Percentiles rank a stretch among this genome's conserved stretches.
Conservation (phyloP, 306 rosid genomes). For the Calophaca sinica region DNA sequence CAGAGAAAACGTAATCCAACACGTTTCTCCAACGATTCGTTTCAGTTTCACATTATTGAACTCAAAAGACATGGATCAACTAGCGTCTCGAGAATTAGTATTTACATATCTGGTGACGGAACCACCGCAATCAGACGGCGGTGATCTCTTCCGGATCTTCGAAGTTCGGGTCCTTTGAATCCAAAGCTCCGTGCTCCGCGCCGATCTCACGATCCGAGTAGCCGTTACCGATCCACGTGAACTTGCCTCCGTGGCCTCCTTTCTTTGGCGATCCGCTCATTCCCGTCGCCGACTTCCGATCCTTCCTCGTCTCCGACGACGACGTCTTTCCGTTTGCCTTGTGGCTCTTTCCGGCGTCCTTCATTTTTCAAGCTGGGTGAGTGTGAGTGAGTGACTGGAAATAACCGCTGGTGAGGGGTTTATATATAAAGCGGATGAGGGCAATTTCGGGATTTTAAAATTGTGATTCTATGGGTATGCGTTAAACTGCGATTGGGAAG, state of each 20-base stretch:
- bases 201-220: slow-evolving; percentile 64
- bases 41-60: neutral
- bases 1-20: no score
- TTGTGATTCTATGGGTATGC: slow-evolving; percentile 29
- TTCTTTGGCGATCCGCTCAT: slow-evolving; percentile 93
- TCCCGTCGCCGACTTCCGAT: slow-evolving; percentile 82
- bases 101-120: slow-evolving; percentile 16
- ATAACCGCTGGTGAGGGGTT: neutral
- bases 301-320: slow-evolving; percentile 61
- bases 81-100: no score
- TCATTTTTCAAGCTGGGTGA: slow-evolving; percentile 50
- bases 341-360: slow-evolving; percentile 63
- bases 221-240: slow-evolving; percentile 82
- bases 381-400: neutral
- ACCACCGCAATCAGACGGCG: slow-evolving; percentile 50
- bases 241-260: slow-evolving; percentile 93
- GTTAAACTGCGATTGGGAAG: slow-evolving; percentile 32
- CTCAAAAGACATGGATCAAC: neutral
- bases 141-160: slow-evolving; percentile 68
- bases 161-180: slow-evolving; percentile 82
- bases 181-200: slow-evolving; percentile 50
- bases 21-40: neutral
- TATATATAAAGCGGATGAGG: slow-evolving; percentile 32
- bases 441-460: slow-evolving; percentile 30
- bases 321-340: slow-evolving; percentile 59